A percentile compares a stretch with the other conserved stretches of the same genome.
phyloP scores from a whole-genome alignment of 768 basidiomycete genomes.

The Tulasnella sp. region DNA sequence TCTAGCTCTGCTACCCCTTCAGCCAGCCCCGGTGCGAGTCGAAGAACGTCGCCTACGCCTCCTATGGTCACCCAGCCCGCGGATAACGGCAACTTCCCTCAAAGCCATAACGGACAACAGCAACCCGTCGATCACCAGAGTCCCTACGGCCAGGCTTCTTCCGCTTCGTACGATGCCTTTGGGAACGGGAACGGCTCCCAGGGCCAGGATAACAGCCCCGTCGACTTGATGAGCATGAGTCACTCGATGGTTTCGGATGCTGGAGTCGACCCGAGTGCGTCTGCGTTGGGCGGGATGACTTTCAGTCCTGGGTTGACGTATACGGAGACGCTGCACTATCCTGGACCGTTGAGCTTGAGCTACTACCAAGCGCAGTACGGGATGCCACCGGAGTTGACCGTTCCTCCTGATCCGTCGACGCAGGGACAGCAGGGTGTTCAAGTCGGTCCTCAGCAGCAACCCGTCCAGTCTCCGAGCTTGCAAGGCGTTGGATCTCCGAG shows the following conservation, averaged over 20 bases:
- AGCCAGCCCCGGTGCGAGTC: constrained; percentile 64
- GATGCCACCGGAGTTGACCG: neutral
- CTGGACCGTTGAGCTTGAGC: constrained; percentile 17
- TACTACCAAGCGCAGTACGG: constrained; percentile 13
- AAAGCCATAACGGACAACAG: neutral
- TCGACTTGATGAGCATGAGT: constrained; percentile 19
- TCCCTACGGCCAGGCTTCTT: neutral
- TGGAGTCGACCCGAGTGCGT: constrained; percentile 12
- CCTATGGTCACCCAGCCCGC: constrained; percentile 12
- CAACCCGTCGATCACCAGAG: constrained; percentile 4
- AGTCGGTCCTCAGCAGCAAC: neutral
- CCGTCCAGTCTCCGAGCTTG: neutral
- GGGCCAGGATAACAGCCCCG: constrained; percentile 15
- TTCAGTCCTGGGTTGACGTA: constrained; percentile 22
- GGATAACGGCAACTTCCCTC: constrained; percentile 7
- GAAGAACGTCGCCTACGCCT: constrained; percentile 55
- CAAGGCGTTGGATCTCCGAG: neutral
- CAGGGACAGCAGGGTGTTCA: neutral
- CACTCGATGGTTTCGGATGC: constrained; percentile 12
- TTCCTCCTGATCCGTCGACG: neutral
- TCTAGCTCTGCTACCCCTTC: constrained; percentile 56
- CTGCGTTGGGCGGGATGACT: constrained; percentile 18
- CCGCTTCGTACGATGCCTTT: neutral
- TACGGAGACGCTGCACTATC: constrained; percentile 21
- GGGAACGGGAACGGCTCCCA: neutral